Evolutionary conservation across 805 yeast genomes (phyloP).

Genomic region (Cyberlindnera euphorbiiphila): DNA sequence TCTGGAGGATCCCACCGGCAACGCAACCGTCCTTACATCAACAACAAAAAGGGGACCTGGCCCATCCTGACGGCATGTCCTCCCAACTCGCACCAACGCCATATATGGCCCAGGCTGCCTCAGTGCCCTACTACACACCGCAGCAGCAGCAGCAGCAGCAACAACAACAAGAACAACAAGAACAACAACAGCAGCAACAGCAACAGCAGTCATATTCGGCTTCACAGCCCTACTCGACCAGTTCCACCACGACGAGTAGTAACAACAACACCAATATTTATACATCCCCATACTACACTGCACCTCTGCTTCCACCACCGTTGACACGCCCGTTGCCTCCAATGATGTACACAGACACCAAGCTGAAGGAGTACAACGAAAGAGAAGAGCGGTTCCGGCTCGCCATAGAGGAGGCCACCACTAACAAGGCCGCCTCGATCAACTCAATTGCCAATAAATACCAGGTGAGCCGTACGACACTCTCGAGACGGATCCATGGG

Average conservation of each 20-base stretch:
- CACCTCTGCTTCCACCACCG: slow-evolving; percentile 9
- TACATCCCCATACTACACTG: slow-evolving; percentile 5
- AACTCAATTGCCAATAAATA: slow-evolving; percentile 30
- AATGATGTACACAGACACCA: slow-evolving; percentile 25
- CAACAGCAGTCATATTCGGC: no score
- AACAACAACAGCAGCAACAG: no score
- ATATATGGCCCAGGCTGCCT: slow-evolving; percentile 5
- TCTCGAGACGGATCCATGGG: slow-evolving; percentile 29
- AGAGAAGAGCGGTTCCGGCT: slow-evolving; percentile 28
- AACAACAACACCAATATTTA: no score
- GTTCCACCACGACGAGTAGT: no score
- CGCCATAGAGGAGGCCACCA: slow-evolving; percentile 28
- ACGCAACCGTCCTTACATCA: slow-evolving; percentile 6
- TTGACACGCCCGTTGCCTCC: slow-evolving; percentile 14
- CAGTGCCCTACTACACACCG: background rate
- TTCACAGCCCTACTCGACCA: no score
- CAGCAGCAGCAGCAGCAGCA: no score
- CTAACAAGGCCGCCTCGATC: slow-evolving; percentile 26
- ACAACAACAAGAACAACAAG: no score
- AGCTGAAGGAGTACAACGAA: slow-evolving; percentile 29
- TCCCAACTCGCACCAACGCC: slow-evolving; percentile 10
- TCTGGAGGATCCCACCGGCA: slow-evolving; percentile 1
- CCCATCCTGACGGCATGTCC: slow-evolving; percentile 7
- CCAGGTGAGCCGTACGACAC: slow-evolving; percentile 26
- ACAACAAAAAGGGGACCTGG: slow-evolving; percentile 9